Conservation (phyloP, 352 stramenopile species). For the Hyaloperonospora brassicae region DNA sequence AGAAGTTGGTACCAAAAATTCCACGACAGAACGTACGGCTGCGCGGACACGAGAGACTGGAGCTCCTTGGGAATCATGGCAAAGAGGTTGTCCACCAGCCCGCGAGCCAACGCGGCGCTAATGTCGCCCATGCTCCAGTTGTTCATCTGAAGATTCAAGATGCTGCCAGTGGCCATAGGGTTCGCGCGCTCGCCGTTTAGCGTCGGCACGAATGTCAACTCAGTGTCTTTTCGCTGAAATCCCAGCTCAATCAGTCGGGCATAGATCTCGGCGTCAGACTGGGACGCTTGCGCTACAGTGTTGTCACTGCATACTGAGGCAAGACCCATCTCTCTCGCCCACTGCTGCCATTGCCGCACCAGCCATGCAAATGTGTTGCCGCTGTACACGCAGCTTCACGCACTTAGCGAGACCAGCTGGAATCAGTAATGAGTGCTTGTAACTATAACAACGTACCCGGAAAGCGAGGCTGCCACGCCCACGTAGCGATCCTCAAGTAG, state of each 20-base stretch:
- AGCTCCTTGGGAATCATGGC: constrained; percentile 51
- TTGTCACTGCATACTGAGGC: constrained; percentile 5
- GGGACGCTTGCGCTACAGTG: constrained; percentile 13
- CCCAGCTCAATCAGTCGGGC: constrained; percentile 48
- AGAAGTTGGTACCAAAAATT: background rate
- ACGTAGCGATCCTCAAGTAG: constrained; percentile 45
- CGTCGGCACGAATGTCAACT: constrained; percentile 52
- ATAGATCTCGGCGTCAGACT: constrained; percentile 34
- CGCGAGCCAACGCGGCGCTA: constrained; percentile 50
- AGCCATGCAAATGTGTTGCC: constrained; percentile 69
- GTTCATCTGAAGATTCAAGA: constrained; percentile 42
- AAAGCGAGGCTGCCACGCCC: constrained; percentile 66
- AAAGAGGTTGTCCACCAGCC: constrained; percentile 67
- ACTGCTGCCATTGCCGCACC: constrained; percentile 48
- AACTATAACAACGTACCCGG: constrained; percentile 34
- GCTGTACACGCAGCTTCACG: constrained; percentile 18
- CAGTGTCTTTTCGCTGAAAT: constrained; percentile 37
- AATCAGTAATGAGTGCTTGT: background rate
- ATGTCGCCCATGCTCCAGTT: constrained; percentile 74
- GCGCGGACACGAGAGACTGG: constrained; percentile 12
- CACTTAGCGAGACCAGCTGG: constrained; percentile 4
- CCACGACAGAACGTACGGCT: constrained; percentile 32
- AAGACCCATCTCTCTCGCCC: constrained; percentile 42
- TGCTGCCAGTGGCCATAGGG: constrained; percentile 29
- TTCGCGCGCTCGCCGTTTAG: constrained; percentile 58